Conservation (phyloP, 345 rosid species). For the Sapria himalayana region DNA sequence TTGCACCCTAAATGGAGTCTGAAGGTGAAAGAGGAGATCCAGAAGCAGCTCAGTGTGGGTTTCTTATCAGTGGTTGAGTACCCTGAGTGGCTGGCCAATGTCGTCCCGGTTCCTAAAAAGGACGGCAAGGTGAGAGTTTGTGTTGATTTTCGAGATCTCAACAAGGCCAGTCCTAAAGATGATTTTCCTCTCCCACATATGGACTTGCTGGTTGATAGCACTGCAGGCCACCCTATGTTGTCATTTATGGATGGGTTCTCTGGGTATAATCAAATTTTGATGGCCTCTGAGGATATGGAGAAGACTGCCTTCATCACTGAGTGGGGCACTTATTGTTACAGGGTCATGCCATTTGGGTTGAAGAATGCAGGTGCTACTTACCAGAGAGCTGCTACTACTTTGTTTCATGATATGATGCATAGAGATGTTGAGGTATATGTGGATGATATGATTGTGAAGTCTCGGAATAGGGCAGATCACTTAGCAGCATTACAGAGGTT, state of each 20-base stretch:
- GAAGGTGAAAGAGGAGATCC: not conserved
- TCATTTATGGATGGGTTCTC: slow-evolving; percentile 1
- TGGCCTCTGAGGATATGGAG: not conserved
- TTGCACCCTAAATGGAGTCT: too few species aligned
- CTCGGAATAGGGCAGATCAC: not conserved
- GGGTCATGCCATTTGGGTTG: slow-evolving; percentile 1
- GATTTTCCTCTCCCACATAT: not conserved
- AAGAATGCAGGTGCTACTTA: slow-evolving; percentile 2
- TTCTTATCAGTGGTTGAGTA: too few species aligned
- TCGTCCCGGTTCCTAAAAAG: not conserved
- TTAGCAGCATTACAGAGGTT: not conserved
- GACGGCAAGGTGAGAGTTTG: not conserved
- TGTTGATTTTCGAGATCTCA: slow-evolving; percentile 1
- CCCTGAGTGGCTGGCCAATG: too few species aligned
- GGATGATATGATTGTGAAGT: slow-evolving; percentile 2
- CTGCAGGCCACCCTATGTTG: not conserved
- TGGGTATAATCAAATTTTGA: not conserved
- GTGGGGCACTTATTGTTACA: slow-evolving; percentile 1
- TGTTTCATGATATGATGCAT: slow-evolving; percentile 6
- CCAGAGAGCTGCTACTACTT: not conserved
- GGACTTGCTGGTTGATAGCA: not conserved
- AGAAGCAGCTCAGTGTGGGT: too few species aligned
- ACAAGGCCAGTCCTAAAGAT: slow-evolving; percentile 3
- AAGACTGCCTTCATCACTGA: not conserved
- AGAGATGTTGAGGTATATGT: not conserved